These are phyloP conservation scores for Fraxinus nigra DNA, from an alignment of 305 asterid species.

Conservation along the genomic window DNA sequence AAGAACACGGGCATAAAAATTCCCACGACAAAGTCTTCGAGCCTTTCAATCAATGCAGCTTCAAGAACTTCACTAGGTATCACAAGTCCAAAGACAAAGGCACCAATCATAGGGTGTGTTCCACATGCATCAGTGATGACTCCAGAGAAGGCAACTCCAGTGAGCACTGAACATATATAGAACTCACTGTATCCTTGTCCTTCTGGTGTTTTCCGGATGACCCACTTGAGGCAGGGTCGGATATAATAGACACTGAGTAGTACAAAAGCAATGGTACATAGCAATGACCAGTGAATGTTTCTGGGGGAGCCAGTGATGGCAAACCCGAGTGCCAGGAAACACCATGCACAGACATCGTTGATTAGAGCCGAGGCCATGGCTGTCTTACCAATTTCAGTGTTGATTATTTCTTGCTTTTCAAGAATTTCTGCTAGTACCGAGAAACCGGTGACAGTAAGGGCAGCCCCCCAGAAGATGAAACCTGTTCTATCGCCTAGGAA, in stretches of 20 bases:
- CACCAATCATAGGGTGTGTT: slow-evolving; percentile 92
- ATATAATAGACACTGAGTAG: slow-evolving; percentile 42
- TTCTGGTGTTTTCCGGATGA: slow-evolving; percentile 55
- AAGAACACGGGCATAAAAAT: slow-evolving; percentile 75
- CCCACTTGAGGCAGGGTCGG: slow-evolving; percentile 66
- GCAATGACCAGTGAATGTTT: slow-evolving; percentile 38
- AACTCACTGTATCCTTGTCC: slow-evolving; percentile 86
- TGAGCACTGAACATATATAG: slow-evolving; percentile 64
- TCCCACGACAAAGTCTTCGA: slow-evolving; percentile 75
- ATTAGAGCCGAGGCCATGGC: slow-evolving; percentile 56
- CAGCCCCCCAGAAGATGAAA: slow-evolving; percentile 67
- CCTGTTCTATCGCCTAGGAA: slow-evolving; percentile 29
- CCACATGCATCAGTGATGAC: slow-evolving; percentile 64
- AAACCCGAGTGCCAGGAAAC: slow-evolving; percentile 48
- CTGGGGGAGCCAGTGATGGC: slow-evolving; percentile 32
- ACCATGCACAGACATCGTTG: slow-evolving; percentile 62
- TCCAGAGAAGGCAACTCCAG: slow-evolving; percentile 52
- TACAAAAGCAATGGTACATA: slow-evolving; percentile 40
- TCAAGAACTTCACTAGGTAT: slow-evolving; percentile 71
- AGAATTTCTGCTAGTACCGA: slow-evolving; percentile 53
- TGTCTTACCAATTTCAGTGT: slow-evolving; percentile 69
- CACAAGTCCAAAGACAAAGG: slow-evolving; percentile 68
- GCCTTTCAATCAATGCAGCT: slow-evolving; percentile 62
- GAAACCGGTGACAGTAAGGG: slow-evolving; percentile 69
- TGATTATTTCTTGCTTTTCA: slow-evolving; percentile 60